Base-by-base conservation (phyloP, 2,329 filamentous ascomycete species). In the Aspergillus costaricaensis region DNA sequence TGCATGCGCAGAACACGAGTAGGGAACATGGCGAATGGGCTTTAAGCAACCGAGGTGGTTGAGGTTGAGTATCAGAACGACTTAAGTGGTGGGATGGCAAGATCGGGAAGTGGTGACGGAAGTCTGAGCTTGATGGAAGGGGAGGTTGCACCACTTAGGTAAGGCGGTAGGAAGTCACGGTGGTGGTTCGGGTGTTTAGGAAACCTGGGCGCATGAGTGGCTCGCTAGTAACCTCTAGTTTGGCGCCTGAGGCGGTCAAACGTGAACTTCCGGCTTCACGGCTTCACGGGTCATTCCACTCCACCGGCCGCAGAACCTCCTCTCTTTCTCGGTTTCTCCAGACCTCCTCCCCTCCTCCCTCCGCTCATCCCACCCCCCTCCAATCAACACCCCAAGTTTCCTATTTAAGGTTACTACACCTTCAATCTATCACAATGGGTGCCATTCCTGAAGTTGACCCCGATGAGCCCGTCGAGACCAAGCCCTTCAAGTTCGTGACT, bases 401-500 rank as follows among this genome's bases (percentile, higher is more conserved):
- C 58, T 56, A 59, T 43, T 43, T 58, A 62, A 64, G 57, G 43
- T 53, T 57, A 58, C 49, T 59, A 62, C 60, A 61, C 63, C 65
- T 64, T 65, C 63, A 63, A 55, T 48, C 60, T 36, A 81, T 81
- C 86, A 93, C 82, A 73, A 99, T 99, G 94, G 90, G 92, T 79
- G 91, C 96, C 83, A 81, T 81, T 74, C 78, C 79, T 67, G 76
- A 79, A 68, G 74, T 73, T 62, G 89, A 91, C 68, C 77, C 80
- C 75, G 91, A 91, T 77, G 89, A 91, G 76, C 85, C 87, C 77
- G 87, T 87, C 77, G 91, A 96, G 80, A 97, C 93, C 83, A 99
- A 97, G 89, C 96, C 96, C 82, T 99, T 99, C 90, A 99, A 99
- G 91, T 98, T 98, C 84, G 95, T 98, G 77, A 98, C 94, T 84